These are phyloP conservation scores for Moesziomyces aphidis DNA, from an alignment of 1,284 basidiomycete genomes.

Conservation along the genomic window DNA sequence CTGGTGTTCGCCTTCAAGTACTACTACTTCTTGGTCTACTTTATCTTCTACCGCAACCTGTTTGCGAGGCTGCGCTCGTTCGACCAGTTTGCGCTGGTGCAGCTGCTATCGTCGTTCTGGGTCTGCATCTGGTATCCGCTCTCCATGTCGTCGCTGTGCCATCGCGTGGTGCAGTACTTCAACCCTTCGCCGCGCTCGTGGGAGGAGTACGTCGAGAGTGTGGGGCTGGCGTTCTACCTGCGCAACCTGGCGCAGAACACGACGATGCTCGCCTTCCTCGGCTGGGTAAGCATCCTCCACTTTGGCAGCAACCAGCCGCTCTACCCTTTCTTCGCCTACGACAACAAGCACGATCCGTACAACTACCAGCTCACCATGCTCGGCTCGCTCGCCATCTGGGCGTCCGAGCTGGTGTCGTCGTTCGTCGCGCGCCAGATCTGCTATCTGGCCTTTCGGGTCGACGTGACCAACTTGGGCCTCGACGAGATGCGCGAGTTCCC, in stretches of 20 bases:
- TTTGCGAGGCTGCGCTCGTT: constrained; percentile 67
- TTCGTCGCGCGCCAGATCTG: constrained; percentile 71
- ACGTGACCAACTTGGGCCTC: constrained; percentile 71
- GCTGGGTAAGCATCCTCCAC: constrained; percentile 71
- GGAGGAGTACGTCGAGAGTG: constrained; percentile 71
- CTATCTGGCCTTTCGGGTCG: constrained; percentile 69
- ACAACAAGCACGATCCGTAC: constrained; percentile 72
- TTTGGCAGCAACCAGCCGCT: constrained; percentile 72
- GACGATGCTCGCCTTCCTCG: constrained; percentile 70
- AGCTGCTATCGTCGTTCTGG: constrained; percentile 72
- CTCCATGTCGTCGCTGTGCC: constrained; percentile 71
- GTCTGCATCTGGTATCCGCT: constrained; percentile 72
- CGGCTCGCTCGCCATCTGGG: constrained; percentile 72
- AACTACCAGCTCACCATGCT: constrained; percentile 73
- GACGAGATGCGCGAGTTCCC: constrained; percentile 73
- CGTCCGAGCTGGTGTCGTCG: constrained; percentile 71
- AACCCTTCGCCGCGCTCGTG: constrained; percentile 70
- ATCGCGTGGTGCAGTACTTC: constrained; percentile 69
- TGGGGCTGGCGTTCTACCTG: constrained; percentile 71
- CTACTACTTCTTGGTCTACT: constrained; percentile 68
- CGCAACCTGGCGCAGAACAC: constrained; percentile 74
- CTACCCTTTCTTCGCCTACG: constrained; percentile 74
- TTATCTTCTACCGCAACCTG: constrained; percentile 70
- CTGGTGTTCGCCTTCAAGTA: constrained; percentile 72
- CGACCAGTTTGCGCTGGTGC: constrained; percentile 71